Evolutionary conservation across 257 asterid species (phyloP).

Genomic region (Solanum sejunctum): DNA sequence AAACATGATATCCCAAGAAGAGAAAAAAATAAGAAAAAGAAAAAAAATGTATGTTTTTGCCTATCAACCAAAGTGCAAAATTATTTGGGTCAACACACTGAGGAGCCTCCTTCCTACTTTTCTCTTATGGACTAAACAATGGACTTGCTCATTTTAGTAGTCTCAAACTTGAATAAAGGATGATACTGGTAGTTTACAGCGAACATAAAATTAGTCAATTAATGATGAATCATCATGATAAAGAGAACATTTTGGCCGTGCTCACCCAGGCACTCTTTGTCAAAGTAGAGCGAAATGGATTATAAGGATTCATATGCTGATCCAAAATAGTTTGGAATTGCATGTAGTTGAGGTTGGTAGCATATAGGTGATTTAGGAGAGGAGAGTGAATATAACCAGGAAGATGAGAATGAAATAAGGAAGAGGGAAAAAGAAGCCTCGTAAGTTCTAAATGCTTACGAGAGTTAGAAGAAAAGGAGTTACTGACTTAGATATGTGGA

Average conservation of each 20-base stretch:
- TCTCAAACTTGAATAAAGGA: background rate
- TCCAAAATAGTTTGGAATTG: background rate
- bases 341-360: background rate
- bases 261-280: background rate
- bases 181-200: background rate
- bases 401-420: background rate
- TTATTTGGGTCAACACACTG: background rate
- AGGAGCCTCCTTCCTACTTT: background rate
- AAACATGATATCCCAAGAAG: background rate
- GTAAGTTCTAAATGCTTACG: background rate
- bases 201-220: background rate
- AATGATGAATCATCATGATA: background rate
- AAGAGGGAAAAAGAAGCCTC: background rate
- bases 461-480: background rate
- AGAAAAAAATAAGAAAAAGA: background rate
- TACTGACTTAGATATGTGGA: background rate
- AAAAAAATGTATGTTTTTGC: background rate
- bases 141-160: background rate
- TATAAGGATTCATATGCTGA: background rate
- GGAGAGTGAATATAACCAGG: background rate
- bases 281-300: background rate
- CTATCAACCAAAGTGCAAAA: background rate
- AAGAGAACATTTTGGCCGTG: background rate
- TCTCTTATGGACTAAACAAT: background rate
- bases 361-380: background rate